Evolutionary conservation across 768 basidiomycete genomes (phyloP), one percentile per base, ranked within the genome.

Genomic region (Amylocystis lapponica): DNA sequence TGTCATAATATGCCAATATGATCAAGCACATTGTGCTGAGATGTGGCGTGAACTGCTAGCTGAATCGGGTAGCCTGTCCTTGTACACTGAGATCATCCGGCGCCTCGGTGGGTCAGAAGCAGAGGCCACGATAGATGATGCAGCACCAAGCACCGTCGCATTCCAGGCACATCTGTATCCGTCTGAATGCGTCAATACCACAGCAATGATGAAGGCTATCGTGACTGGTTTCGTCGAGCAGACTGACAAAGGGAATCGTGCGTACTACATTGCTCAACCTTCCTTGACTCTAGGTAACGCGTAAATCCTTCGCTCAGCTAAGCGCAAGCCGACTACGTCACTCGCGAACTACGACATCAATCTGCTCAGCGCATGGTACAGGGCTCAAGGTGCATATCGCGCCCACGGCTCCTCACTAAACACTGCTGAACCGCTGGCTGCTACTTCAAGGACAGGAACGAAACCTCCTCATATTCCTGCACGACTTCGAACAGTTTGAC

Each of bases 401-500:
- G 19, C 22, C 8, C 14, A n/a, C n/a, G n/a, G n/a, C n/a, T n/a
- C n/a, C n/a, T n/a, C n/a, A n/a, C n/a, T n/a, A n/a, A n/a, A n/a
- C n/a, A n/a, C n/a, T n/a, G n/a, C n/a, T n/a, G n/a, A n/a, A n/a
- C n/a, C n/a, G n/a, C n/a, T n/a, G n/a, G n/a, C n/a, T n/a, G n/a
- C n/a, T 1, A 17, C 21, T 30, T 27, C 10, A 11, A 16, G 13
- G 16, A 32, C 31, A 56, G 51, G 41, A 13, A 4, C 60, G 54
- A 10, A 72, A 69, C 27, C 69, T 89, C 3, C 68, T 81, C 19
- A 66, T 84, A 8, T 54, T 88, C 11, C 53, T 89, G 17, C 83
- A 86, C 43, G 81, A 85, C 43, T 86, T 90, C 49, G 86, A 89
- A 53, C 76, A 80, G 54, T 76, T 85, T 37, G 83, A 86, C 43